These are phyloP conservation scores for Astrothelium macrocarpum DNA, from an alignment of 495 filamentous ascomycete species.

Conservation along the genomic window DNA sequence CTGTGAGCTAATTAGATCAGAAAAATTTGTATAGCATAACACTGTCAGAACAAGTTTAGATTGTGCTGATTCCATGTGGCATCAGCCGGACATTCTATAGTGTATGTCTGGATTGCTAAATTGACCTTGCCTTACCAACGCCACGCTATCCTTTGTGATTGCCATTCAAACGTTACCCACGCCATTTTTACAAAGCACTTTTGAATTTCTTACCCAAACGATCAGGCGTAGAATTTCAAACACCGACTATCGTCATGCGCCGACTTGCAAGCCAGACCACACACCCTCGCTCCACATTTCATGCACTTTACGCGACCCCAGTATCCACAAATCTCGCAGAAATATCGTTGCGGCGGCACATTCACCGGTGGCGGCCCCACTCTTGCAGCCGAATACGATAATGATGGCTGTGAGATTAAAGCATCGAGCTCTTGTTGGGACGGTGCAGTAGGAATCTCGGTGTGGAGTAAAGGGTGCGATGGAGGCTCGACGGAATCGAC, in stretches of 20 bases:
- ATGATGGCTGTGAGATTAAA: constrained; percentile 58
- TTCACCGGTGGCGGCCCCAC: constrained; percentile 42
- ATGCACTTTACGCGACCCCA: constrained; percentile 81
- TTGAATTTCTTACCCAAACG: too few relatives aligned
- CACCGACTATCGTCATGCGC: constrained; percentile 74
- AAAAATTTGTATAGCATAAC: too few relatives aligned
- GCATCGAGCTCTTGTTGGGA: constrained; percentile 57
- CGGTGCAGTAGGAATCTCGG: constrained; percentile 44
- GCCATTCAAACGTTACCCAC: too few relatives aligned
- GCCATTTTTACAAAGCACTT: too few relatives aligned
- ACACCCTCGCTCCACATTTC: constrained; percentile 71
- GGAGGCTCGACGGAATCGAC: constrained; percentile 47
- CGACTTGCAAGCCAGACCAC: constrained; percentile 71
- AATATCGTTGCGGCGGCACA: constrained; percentile 48
- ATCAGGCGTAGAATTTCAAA: constrained; percentile 31
- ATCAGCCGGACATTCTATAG: too few relatives aligned
- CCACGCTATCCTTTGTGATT: too few relatives aligned
- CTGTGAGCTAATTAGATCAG: too few relatives aligned
- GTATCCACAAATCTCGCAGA: constrained; percentile 87
- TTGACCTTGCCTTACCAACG: too few relatives aligned
- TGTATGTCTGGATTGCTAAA: too few relatives aligned
- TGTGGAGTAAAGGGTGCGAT: constrained; percentile 49
- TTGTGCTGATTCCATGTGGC: too few relatives aligned
- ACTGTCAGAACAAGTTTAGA: too few relatives aligned
- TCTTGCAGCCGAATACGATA: constrained; percentile 73